phyloP scores from a whole-genome alignment of 208 protist species.

The Wallacemonas sp. region DNA sequence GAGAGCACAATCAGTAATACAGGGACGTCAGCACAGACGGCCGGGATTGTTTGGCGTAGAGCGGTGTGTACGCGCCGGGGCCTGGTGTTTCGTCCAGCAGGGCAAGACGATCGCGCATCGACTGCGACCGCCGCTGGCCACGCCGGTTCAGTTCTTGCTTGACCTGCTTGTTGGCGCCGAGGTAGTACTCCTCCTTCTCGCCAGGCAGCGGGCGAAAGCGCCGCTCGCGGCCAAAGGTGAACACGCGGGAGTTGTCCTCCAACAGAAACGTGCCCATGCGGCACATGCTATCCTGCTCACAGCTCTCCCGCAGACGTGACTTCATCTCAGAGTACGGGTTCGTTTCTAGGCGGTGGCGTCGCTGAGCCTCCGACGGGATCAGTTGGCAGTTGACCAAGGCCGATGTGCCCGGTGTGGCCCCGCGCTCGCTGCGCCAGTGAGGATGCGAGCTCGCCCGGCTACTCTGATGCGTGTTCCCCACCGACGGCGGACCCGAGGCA shows the following conservation, averaged over 20 bases:
- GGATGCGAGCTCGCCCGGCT: background rate
- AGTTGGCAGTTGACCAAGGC: background rate
- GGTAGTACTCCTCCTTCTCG: conserved; percentile 50
- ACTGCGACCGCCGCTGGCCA: background rate
- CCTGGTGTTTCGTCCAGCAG: conserved; percentile 46
- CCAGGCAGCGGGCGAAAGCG: conserved; percentile 64
- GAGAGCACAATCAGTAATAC: conserved; percentile 6
- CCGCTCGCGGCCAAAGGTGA: conserved; percentile 69
- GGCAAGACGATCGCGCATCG: background rate
- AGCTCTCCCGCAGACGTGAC: conserved; percentile 40
- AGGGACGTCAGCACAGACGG: conserved; percentile 32
- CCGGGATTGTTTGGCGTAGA: conserved; percentile 66
- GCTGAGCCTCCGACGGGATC: conserved; percentile 41
- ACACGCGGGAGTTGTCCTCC: conserved; percentile 50
- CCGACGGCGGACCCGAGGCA: background rate
- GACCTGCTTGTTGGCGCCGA: conserved; percentile 47
- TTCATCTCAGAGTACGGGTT: conserved; percentile 63
- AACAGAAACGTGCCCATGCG: conserved; percentile 62
- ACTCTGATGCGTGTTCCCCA: background rate
- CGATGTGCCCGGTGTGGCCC: conserved; percentile 11
- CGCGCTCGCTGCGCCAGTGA: conserved; percentile 4
- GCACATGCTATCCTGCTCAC: conserved; percentile 52
- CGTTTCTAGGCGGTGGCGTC: conserved; percentile 25
- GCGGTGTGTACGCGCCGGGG: conserved; percentile 80
- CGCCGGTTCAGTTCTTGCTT: conserved; percentile 34